These are phyloP conservation scores for Chenopodium formosanum DNA, from an alignment of 148 eudicot genomes.

Conservation along the genomic window DNA sequence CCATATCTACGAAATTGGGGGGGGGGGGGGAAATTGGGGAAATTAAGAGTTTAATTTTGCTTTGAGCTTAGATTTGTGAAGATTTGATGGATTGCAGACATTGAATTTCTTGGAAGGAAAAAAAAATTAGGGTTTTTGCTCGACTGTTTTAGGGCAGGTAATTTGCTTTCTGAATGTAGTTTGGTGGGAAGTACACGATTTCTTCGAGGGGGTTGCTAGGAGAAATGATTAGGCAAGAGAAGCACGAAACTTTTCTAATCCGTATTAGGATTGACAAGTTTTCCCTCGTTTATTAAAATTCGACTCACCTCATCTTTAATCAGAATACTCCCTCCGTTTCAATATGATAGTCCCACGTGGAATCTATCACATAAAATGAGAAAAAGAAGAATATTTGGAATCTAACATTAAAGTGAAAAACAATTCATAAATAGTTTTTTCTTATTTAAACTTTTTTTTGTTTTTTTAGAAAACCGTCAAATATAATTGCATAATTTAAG, in stretches of 20 bases:
- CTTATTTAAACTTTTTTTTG: too few relatives aligned
- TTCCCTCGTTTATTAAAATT: too few relatives aligned
- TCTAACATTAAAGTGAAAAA: too few relatives aligned
- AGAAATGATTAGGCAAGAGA: background rate
- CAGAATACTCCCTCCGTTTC: too few relatives aligned
- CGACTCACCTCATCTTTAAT: too few relatives aligned
- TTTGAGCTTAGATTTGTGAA: background rate
- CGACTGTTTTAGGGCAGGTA: background rate
- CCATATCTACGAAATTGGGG: conserved; percentile 29
- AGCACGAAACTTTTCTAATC: background rate
- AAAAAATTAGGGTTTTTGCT: background rate
- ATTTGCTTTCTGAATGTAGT: background rate
- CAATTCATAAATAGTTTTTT: too few relatives aligned
- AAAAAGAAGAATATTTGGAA: too few relatives aligned
- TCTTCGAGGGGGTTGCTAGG: background rate
- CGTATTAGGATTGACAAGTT: too few relatives aligned
- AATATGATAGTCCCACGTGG: too few relatives aligned
- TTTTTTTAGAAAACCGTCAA: too few relatives aligned
- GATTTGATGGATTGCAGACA: background rate
- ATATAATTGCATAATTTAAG: too few relatives aligned
- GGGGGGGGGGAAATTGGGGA: background rate
- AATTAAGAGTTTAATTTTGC: background rate
- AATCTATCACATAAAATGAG: too few relatives aligned
- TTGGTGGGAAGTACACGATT: background rate
- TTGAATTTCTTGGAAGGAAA: background rate